Percentiles rank a stretch among this genome's conserved stretches.
phyloP scores from a whole-genome alignment of 2,329 filamentous ascomycete species.

The Coniella vitis region DNA sequence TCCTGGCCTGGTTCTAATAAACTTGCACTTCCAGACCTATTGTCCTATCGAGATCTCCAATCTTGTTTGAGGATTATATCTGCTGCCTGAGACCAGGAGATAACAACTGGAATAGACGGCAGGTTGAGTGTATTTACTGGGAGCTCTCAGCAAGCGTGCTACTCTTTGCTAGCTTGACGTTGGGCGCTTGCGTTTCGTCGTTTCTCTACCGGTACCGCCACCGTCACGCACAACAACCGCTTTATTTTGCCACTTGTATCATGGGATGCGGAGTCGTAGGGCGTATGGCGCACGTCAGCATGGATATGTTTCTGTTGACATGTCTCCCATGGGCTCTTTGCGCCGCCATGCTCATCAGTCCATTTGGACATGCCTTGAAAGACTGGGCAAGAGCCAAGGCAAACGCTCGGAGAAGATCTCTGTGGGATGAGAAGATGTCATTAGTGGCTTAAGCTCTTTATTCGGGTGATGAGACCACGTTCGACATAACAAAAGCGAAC shows the following conservation, averaged over 20 bases:
- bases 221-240: conserved; percentile 24
- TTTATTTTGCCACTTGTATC: conserved; percentile 24
- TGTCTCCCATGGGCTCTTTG: conserved; percentile 30
- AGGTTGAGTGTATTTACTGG: conserved; percentile 17
- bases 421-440: no score
- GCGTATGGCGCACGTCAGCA: conserved; percentile 19
- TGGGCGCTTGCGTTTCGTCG: conserved; percentile 30
- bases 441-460: no score
- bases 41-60: background rate
- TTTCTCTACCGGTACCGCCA: conserved; percentile 28
- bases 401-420: background rate
- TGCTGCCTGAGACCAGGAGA: background rate
- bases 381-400: background rate
- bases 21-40: background rate
- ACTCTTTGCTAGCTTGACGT: conserved; percentile 27
- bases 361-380: conserved; percentile 19
- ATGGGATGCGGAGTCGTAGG: conserved; percentile 21
- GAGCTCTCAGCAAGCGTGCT: conserved; percentile 27
- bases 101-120: background rate
- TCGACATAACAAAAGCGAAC: no score
- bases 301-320: conserved; percentile 27
- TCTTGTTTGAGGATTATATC: no score
- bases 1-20: background rate
- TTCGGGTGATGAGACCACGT: no score
- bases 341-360: conserved; percentile 28